These are phyloP conservation scores for Cordyceps javanica DNA, from an alignment of 2,329 filamentous ascomycete genomes.

Conservation along the genomic window DNA sequence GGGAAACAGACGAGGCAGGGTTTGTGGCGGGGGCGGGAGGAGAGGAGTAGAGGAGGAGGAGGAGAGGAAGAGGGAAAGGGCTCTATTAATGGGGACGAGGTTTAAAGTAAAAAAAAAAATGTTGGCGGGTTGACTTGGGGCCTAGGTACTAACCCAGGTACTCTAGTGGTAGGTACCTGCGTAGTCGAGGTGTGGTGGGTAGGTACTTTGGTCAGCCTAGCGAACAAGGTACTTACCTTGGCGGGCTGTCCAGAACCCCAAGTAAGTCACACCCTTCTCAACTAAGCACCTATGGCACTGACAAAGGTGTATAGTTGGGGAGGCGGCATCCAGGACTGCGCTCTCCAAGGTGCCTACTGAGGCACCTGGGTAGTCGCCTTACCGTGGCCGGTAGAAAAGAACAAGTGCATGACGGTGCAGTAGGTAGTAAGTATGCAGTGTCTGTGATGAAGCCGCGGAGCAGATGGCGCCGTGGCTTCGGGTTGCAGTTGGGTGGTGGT, in stretches of 20 bases:
- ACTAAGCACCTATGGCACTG: too few relatives aligned
- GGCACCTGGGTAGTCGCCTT: not conserved
- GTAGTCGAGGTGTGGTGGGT: not conserved
- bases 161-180: not conserved
- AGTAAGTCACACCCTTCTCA: too few relatives aligned
- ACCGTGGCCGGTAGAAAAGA: not conserved
- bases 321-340: too few relatives aligned
- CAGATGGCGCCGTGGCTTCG: too few relatives aligned
- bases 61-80: not conserved
- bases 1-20: slow-evolving; percentile 8
- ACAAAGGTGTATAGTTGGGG: too few relatives aligned
- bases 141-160: not conserved
- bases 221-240: too few relatives aligned
- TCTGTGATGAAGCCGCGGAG: too few relatives aligned
- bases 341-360: not conserved
- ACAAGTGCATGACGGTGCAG: not conserved
- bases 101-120: too few relatives aligned
- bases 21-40: slow-evolving; percentile 10
- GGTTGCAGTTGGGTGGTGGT: not conserved
- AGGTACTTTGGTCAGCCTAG: not conserved
- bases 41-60: not conserved
- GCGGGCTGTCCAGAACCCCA: too few relatives aligned
- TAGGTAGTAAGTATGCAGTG: too few relatives aligned
- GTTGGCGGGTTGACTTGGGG: too few relatives aligned
- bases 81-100: not conserved